Percentiles rank a stretch among this genome's conserved stretches.
These are phyloP conservation scores for Aspergillus intermedius DNA, from an alignment of 2,329 filamentous ascomycete genomes.

Conservation along the genomic window DNA sequence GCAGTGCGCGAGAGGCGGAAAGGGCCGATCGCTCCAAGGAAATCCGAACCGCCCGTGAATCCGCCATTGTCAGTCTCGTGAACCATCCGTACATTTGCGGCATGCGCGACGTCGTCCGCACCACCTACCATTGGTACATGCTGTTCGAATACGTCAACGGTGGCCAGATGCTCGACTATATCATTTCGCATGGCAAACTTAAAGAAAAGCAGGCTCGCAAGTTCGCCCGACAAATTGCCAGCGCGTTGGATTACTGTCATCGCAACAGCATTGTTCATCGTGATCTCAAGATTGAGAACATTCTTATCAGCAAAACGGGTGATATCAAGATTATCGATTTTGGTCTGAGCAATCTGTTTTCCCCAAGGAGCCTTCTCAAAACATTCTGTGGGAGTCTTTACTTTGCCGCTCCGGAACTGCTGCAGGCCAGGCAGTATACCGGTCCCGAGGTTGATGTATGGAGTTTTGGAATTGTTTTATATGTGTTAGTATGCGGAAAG, in stretches of 20 bases:
- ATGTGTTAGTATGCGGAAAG: slow-evolving; percentile 94
- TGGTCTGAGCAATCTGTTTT: slow-evolving; percentile 91
- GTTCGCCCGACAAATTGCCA: slow-evolving; percentile 94
- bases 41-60: slow-evolving; percentile 87
- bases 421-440: slow-evolving; percentile 90
- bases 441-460: slow-evolving; percentile 96
- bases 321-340: slow-evolving; percentile 99
- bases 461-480: slow-evolving; percentile 98
- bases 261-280: slow-evolving; percentile 97
- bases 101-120: slow-evolving; percentile 89
- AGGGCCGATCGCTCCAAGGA: slow-evolving; percentile 94
- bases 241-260: slow-evolving; percentile 94
- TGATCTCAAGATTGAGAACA: slow-evolving; percentile 98
- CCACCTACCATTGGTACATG: slow-evolving; percentile 99
- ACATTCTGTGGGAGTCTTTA: slow-evolving; percentile 98
- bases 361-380: slow-evolving; percentile 76
- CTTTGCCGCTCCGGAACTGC: slow-evolving; percentile 89
- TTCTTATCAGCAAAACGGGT: slow-evolving; percentile 96
- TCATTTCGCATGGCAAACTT: slow-evolving; percentile 93
- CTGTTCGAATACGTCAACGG: slow-evolving; percentile 98
- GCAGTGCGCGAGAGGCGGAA: slow-evolving; percentile 66
- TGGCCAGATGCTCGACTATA: slow-evolving; percentile 98
- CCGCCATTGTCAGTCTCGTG: slow-evolving; percentile 88
- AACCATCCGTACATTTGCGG: slow-evolving; percentile 95
- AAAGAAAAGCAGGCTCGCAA: slow-evolving; percentile 98